These are phyloP conservation scores for Erucastrum elatum DNA, from an alignment of 345 rosid genomes.

Conservation along the genomic window DNA sequence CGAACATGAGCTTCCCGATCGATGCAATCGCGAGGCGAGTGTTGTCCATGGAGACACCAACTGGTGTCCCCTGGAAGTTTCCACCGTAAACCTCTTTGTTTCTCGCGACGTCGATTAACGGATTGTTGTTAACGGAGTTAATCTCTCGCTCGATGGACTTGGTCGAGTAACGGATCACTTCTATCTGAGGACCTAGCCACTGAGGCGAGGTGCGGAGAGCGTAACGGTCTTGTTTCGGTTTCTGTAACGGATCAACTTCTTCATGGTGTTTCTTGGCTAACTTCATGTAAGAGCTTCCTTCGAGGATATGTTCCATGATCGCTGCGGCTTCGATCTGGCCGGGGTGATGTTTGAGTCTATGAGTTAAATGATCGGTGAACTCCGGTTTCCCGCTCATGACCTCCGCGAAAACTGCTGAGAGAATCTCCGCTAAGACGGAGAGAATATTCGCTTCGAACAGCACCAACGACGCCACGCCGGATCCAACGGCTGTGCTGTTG, in stretches of 20 bases:
- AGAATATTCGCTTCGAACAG: conserved; percentile 55
- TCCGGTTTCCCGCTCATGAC: conserved; percentile 79
- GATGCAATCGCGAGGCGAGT: conserved; percentile 64
- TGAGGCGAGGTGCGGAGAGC: conserved; percentile 79
- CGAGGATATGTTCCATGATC: conserved; percentile 70
- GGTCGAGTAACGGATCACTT: conserved; percentile 62
- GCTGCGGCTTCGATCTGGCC: conserved; percentile 85
- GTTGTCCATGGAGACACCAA: conserved; percentile 84
- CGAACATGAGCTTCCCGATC: conserved; percentile 75
- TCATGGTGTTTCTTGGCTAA: conserved; percentile 60
- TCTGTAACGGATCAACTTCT: conserved; percentile 62
- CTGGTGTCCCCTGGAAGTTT: conserved; percentile 82
- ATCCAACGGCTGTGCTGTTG: conserved; percentile 74
- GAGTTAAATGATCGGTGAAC: conserved; percentile 70
- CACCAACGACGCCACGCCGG: conserved; percentile 67
- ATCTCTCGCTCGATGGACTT: conserved; percentile 73
- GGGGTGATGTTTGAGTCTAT: conserved; percentile 70
- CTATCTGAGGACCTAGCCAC: conserved; percentile 85
- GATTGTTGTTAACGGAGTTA: conserved; percentile 77
- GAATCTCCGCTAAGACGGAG: conserved; percentile 54
- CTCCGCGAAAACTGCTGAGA: conserved; percentile 65
- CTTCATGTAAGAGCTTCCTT: conserved; percentile 61
- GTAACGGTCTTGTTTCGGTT: conserved; percentile 72
- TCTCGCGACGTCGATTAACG: conserved; percentile 67
- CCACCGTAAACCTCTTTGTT: conserved; percentile 75